Evolutionary conservation across 768 basidiomycete species (phyloP), one percentile per base, ranked within the genome.

Genomic region (Leccinum uliginosum): DNA sequence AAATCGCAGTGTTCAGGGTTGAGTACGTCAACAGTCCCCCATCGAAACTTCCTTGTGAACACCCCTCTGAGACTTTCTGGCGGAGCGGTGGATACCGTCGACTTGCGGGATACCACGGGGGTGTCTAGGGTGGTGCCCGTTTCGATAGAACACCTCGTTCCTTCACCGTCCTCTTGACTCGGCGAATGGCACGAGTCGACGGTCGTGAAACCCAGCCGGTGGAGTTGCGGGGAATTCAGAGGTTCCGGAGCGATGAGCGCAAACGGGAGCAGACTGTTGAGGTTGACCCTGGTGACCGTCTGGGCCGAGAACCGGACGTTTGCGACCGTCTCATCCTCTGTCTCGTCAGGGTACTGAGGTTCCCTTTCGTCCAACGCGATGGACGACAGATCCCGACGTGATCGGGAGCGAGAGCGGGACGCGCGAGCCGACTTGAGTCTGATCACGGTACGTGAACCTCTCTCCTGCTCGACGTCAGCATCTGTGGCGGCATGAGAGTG

Each of bases 1-100:
- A 93, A 94, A 72, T 97, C 94, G 63, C 90, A 93, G 61, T 96
- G 93, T 27, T 78, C 79, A 52, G 92, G 90, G 71, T 91, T 79
- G 50, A 94, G 81, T 54, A 94, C 91, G 71, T 93, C 89, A 57
- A 95, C 80, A 46, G 81, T 87, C 34, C 94, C 94, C 93, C 93
- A 96, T 63, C 91, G 76, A 70, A 88, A 95, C 67, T 82, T 85
- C 60, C 93, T 76, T 32, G 83, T 77, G 67, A 93, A 93, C 54
- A 87, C 78, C 50, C 91, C 89, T 72, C 80, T 82, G 67, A 91
- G 72, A 67, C 85, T 81, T 21, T 84, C 83, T 23, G 86, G 88
- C 23, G 83, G 83, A 32, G 76, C 75, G n/a, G 78, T 69, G 44
- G 82, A 64, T n/a, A 53, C 24, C 3, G 40, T 27, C 12, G 68